Conservation (phyloP, 2,329 filamentous ascomycete genomes). For the Colletotrichum cereale region DNA sequence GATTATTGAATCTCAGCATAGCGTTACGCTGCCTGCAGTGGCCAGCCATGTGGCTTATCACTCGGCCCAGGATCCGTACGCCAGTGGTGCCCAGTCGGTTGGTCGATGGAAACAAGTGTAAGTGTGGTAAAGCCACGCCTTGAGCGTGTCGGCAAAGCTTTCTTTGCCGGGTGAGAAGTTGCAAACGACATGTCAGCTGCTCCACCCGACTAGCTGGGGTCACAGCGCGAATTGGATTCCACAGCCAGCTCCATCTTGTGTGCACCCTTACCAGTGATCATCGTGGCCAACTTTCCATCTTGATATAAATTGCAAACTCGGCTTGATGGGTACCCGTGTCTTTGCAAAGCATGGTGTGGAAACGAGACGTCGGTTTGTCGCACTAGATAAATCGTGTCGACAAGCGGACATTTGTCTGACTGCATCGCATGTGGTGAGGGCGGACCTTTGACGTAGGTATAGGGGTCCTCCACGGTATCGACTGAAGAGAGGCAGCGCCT, state of each 20-base stretch:
- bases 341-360: constrained; percentile 6
- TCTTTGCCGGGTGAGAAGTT: background rate
- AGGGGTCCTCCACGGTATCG: background rate
- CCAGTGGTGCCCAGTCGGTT: constrained; percentile 13
- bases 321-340: constrained; percentile 2
- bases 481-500: background rate
- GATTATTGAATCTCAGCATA: constrained; percentile 2
- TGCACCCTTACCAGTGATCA: constrained; percentile 9
- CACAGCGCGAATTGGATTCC: constrained; percentile 18
- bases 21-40: constrained; percentile 25
- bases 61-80: background rate
- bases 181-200: constrained; percentile 8
- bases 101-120: constrained; percentile 13
- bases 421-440: background rate
- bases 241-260: constrained; percentile 16
- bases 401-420: background rate
- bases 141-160: constrained; percentile 5
- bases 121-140: constrained; percentile 3
- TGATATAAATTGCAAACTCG: background rate
- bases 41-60: constrained; percentile 33
- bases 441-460: background rate
- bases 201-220: constrained; percentile 1
- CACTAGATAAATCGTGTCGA: background rate
- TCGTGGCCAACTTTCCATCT: background rate
- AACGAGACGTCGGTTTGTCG: background rate